These are phyloP conservation scores for Lomentospora prolificans DNA, from an alignment of 2,329 filamentous ascomycete species.

Conservation along the genomic window DNA sequence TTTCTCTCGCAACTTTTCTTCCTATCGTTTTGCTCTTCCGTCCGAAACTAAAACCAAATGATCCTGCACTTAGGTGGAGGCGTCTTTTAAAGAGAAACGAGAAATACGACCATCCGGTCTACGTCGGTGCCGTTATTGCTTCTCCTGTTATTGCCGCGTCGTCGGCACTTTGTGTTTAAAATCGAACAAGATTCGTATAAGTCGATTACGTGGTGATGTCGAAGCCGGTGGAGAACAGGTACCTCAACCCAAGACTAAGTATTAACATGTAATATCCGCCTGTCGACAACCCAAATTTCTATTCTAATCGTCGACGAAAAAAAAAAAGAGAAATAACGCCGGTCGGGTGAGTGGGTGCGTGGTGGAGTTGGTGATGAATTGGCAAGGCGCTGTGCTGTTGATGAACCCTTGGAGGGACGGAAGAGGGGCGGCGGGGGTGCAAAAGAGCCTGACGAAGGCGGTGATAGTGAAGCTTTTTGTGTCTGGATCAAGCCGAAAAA, in stretches of 20 bases:
- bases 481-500: not conserved
- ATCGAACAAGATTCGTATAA: not conserved
- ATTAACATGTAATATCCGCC: not conserved
- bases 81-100: not conserved
- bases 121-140: not conserved
- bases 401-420: not conserved
- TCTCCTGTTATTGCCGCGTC: not conserved
- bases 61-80: not conserved
- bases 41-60: not conserved
- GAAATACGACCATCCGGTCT: too few species aligned
- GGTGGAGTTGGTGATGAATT: slow-evolving; percentile 8
- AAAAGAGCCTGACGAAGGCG: not conserved
- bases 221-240: not conserved
- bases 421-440: not conserved
- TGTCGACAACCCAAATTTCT: not conserved
- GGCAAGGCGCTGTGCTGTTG: slow-evolving; percentile 3
- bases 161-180: not conserved
- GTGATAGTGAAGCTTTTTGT: slow-evolving; percentile 5
- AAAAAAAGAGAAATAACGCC: not conserved
- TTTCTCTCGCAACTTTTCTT: not conserved
- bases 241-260: not conserved
- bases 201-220: not conserved
- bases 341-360: not conserved
- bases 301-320: not conserved
- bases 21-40: too few species aligned